phyloP scores from a whole-genome alignment of 164 flowering plant genomes.

The Vitis labrusca region DNA sequence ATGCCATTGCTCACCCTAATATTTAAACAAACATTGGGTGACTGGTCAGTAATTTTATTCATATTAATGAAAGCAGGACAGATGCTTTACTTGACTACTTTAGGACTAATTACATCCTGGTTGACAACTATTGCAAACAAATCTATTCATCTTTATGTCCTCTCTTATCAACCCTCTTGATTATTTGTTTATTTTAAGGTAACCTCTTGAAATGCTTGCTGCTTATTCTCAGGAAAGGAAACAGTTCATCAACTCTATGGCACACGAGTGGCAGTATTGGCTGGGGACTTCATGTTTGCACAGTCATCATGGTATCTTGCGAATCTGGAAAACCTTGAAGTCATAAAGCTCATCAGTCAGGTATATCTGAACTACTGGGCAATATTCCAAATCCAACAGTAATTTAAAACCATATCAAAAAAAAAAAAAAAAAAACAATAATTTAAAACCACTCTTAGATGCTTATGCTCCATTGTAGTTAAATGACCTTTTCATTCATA shows the following conservation, averaged over 20 bases:
- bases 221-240: conserved; percentile 68
- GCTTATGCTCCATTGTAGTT: not conserved
- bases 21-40: too few relatives aligned
- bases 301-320: conserved; percentile 99
- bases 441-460: not conserved
- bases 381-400: not conserved
- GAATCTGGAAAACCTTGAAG: conserved; percentile 94
- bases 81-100: too few relatives aligned
- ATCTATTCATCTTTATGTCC: not conserved
- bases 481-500: not conserved
- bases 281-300: conserved; percentile 99
- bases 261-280: conserved; percentile 89
- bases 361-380: conserved; percentile 26
- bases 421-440: not conserved
- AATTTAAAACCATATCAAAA: not conserved
- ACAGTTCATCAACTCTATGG: conserved; percentile 92
- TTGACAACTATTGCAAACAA: not conserved
- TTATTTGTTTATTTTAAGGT: not conserved
- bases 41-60: too few relatives aligned
- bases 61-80: too few relatives aligned
- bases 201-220: not conserved
- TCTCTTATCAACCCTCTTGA: not conserved
- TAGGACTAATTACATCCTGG: too few relatives aligned
- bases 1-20: too few relatives aligned
- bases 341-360: conserved; percentile 97